Conservation (phyloP, 257 asterid species). For the Nicotiana tabacum region DNA sequence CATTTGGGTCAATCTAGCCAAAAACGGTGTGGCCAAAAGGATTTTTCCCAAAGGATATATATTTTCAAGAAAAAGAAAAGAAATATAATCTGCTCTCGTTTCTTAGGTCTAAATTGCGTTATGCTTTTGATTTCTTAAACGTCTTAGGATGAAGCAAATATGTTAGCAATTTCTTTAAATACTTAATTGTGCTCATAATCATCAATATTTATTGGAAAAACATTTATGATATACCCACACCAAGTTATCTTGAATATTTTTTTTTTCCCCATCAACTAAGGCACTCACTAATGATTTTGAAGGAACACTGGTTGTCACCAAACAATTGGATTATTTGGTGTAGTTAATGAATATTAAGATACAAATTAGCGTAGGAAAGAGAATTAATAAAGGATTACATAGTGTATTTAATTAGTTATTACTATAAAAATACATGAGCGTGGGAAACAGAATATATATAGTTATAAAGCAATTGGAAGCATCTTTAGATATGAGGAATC, state of each 20-base stretch:
- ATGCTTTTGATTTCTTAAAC: too few relatives aligned
- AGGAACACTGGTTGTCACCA: background rate
- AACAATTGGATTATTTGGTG: background rate
- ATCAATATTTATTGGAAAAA: too few relatives aligned
- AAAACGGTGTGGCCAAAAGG: too few relatives aligned
- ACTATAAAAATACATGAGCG: background rate
- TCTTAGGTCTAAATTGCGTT: too few relatives aligned
- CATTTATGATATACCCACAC: too few relatives aligned
- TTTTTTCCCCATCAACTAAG: background rate
- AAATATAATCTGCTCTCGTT: too few relatives aligned
- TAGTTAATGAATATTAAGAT: background rate
- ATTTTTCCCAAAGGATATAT: background rate
- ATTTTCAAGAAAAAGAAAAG: background rate
- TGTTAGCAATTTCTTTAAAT: too few relatives aligned
- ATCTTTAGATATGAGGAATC: constrained; percentile 10
- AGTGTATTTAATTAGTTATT: background rate
- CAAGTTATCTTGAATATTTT: too few relatives aligned
- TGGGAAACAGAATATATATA: background rate
- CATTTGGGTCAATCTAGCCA: too few relatives aligned
- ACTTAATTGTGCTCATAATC: too few relatives aligned
- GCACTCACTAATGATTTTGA: background rate
- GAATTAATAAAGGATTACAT: background rate
- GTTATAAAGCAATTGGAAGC: background rate
- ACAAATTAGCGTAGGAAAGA: background rate
- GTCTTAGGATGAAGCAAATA: too few relatives aligned